Conservation (phyloP, 2,329 filamentous ascomycete species). For the Phaeosphaeriaceae sp. region DNA sequence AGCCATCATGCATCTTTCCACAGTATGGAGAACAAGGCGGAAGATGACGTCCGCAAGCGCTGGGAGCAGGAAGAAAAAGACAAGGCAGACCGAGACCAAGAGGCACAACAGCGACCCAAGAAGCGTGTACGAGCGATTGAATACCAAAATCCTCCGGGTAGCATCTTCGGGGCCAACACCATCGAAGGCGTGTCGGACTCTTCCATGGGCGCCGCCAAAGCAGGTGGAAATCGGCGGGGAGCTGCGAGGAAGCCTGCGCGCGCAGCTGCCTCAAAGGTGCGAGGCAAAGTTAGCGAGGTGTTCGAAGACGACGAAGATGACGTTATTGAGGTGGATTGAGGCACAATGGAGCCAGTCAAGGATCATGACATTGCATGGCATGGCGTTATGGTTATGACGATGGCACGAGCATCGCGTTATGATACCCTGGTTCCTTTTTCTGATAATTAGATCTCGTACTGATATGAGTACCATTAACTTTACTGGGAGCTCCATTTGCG, state of each 20-base stretch:
- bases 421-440: neutral
- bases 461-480: neutral
- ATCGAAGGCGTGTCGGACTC: neutral
- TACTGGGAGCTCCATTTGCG: too few species aligned
- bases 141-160: constrained; percentile 11
- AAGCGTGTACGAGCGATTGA: constrained; percentile 39
- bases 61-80: constrained; percentile 53
- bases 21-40: constrained; percentile 58
- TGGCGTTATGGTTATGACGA: neutral
- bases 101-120: constrained; percentile 23
- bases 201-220: constrained; percentile 1
- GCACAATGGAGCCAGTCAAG: constrained; percentile 5
- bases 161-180: neutral
- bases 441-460: neutral
- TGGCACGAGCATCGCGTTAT: neutral
- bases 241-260: neutral
- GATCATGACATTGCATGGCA: neutral
- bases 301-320: constrained; percentile 28
- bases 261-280: constrained; percentile 16
- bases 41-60: constrained; percentile 55
- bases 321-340: constrained; percentile 37
- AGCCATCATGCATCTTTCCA: constrained; percentile 63
- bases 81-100: constrained; percentile 23
- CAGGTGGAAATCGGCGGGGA: neutral
- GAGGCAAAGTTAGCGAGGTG: constrained; percentile 26